Evolutionary conservation across 2,329 filamentous ascomycete species (phyloP).

Genomic region (Fonsecaea monophora): DNA sequence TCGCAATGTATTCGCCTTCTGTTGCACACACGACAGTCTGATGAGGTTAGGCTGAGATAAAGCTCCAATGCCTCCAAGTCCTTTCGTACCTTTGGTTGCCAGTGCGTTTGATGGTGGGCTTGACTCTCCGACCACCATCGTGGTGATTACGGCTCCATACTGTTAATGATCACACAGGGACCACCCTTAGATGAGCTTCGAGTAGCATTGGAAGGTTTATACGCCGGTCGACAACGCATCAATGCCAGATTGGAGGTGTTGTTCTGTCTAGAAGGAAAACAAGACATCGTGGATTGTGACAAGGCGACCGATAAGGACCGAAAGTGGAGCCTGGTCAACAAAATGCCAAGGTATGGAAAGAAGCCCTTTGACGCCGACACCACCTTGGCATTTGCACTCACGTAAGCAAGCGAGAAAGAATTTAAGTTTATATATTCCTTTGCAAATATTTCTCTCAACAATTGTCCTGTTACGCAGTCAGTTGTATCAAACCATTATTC

Average conservation of each 20-base stretch:
- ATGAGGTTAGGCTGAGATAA: not conserved
- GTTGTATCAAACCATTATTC: not conserved
- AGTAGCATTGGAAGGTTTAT: not conserved
- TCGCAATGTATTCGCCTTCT: not conserved
- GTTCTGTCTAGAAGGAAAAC: not conserved
- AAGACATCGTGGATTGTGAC: not conserved
- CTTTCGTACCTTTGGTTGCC: not conserved
- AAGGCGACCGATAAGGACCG: not conserved
- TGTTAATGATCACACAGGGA: not conserved
- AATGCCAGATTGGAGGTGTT: not conserved
- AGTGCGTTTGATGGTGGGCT: not conserved
- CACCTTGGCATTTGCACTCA: not conserved
- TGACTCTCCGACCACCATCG: not conserved
- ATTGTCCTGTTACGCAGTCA: not conserved
- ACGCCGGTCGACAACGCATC: not conserved
- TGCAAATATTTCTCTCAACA: not conserved
- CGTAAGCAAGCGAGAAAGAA: too few species aligned
- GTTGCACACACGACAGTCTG: conserved; percentile 1
- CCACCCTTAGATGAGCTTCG: not conserved
- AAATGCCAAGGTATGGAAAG: not conserved
- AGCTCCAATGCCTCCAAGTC: not conserved
- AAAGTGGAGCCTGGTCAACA: not conserved
- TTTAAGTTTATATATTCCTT: too few species aligned
- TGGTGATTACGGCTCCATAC: not conserved
- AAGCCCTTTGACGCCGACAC: not conserved